phyloP scores from a whole-genome alignment of 1,139 yeast genomes.

The Saccharomycopsis hybrid region DNA sequence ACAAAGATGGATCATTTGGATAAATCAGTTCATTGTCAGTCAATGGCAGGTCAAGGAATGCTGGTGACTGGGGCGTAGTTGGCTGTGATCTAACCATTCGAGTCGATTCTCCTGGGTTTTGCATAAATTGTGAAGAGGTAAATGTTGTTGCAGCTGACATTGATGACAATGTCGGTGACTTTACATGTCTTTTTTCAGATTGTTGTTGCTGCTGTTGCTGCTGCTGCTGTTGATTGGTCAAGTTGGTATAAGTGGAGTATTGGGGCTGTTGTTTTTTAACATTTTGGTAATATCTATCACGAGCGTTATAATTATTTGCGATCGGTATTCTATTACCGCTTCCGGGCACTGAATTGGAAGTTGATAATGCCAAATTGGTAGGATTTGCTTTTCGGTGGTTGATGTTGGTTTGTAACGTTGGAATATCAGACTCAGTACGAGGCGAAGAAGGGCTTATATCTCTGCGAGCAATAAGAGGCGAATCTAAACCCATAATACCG shows the following conservation, averaged over 20 bases:
- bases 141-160: conserved; percentile 1
- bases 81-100: conserved; percentile 12
- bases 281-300: conserved; percentile 12
- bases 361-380: too few species aligned
- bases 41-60: conserved; percentile 6
- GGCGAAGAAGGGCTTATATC: conserved; percentile 7
- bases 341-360: too few species aligned
- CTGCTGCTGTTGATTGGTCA: background rate
- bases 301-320: background rate
- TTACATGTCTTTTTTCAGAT: conserved; percentile 9
- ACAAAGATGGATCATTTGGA: conserved; percentile 35
- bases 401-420: background rate
- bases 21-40: conserved; percentile 2
- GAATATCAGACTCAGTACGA: background rate
- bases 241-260: conserved; percentile 12
- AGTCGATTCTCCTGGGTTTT: background rate
- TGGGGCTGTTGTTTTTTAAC: conserved; percentile 4
- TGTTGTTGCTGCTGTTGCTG: too few species aligned
- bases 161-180: conserved; percentile 14
- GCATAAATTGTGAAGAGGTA: background rate
- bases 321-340: background rate
- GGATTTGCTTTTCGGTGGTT: too few species aligned
- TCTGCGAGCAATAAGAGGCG: conserved; percentile 18
- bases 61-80: conserved; percentile 13
- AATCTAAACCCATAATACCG: conserved; percentile 20